Evolutionary conservation across 2,329 filamentous ascomycete genomes (phyloP).

Genomic region (Colletotrichum navitas): DNA sequence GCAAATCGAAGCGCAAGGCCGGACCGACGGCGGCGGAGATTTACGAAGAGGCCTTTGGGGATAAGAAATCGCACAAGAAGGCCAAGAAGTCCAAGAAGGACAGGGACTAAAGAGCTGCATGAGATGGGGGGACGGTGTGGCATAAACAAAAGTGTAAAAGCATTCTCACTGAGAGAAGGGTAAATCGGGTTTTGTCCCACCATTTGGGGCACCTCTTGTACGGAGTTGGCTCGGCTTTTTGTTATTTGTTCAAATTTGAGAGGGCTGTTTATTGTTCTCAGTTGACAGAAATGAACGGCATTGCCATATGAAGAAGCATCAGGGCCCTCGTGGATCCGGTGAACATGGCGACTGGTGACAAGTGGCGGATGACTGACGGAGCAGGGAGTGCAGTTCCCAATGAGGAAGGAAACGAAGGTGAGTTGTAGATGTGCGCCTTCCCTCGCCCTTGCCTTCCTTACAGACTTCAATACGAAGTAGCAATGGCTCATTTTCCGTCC

Average conservation of each 20-base stretch:
- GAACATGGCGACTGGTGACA: neutral
- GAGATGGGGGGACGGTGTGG: neutral
- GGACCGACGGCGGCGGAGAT: constrained; percentile 69
- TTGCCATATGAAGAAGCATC: neutral
- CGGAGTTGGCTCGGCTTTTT: constrained; percentile 36
- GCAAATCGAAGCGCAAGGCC: constrained; percentile 82
- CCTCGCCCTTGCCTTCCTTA: neutral
- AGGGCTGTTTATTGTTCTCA: constrained; percentile 9
- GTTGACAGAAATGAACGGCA: constrained; percentile 1
- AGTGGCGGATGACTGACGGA: neutral
- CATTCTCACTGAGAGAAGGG: constrained; percentile 29
- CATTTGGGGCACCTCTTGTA: constrained; percentile 29
- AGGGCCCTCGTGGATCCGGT: neutral
- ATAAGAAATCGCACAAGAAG: constrained; percentile 69
- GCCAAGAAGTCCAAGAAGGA: constrained; percentile 56
- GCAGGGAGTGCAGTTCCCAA: neutral
- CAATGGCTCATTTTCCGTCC: neutral
- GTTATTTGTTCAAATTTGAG: neutral
- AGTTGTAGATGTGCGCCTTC: neutral
- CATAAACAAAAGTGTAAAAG: constrained; percentile 39
- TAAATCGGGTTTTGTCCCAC: constrained; percentile 27
- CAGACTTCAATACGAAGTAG: too few relatives aligned
- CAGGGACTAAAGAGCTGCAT: constrained; percentile 8
- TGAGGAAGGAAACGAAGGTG: constrained; percentile 1
- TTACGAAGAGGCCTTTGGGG: constrained; percentile 71